Evolutionary conservation across 129 eudicot genomes (phyloP).

Genomic region (Deinandra increscens): DNA sequence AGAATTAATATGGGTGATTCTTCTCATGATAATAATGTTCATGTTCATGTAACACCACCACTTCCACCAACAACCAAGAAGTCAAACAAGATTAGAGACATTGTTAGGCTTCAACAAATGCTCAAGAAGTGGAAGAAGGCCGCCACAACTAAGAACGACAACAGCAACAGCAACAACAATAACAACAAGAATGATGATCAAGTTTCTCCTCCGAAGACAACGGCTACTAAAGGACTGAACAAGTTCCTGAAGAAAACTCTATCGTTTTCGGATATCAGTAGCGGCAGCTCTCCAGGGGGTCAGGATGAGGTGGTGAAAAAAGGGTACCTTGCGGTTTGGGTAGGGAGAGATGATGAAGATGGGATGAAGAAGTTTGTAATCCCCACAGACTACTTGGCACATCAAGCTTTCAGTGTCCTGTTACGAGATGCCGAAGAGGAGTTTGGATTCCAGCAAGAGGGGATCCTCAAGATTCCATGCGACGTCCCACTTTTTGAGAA

Average conservation of each 20-base stretch:
- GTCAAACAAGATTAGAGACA: slow-evolving; percentile 86
- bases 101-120: slow-evolving; percentile 90
- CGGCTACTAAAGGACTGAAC: slow-evolving; percentile 48
- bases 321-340: slow-evolving; percentile 81
- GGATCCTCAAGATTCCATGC: slow-evolving; percentile 82
- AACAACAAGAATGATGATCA: too few relatives aligned
- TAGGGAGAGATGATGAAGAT: slow-evolving; percentile 48
- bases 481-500: slow-evolving; percentile 62
- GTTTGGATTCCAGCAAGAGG: slow-evolving; percentile 94
- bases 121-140: slow-evolving; percentile 90
- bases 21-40: neutral
- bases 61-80: slow-evolving; percentile 41
- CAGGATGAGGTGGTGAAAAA: slow-evolving; percentile 49
- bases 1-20: slow-evolving; percentile 21
- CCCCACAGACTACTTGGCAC: slow-evolving; percentile 76
- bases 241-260: slow-evolving; percentile 91
- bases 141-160: slow-evolving; percentile 35
- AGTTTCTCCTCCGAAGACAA: too few relatives aligned
- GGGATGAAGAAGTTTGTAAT: slow-evolving; percentile 68
- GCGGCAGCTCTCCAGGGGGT: neutral
- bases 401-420: slow-evolving; percentile 64
- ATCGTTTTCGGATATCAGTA: slow-evolving; percentile 61
- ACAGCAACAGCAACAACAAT: slow-evolving; percentile 23
- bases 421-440: slow-evolving; percentile 90
- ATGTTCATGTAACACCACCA: too few relatives aligned